These are phyloP conservation scores for Trichodelitschia bisporula DNA, from an alignment of 495 filamentous ascomycete genomes.

Conservation along the genomic window DNA sequence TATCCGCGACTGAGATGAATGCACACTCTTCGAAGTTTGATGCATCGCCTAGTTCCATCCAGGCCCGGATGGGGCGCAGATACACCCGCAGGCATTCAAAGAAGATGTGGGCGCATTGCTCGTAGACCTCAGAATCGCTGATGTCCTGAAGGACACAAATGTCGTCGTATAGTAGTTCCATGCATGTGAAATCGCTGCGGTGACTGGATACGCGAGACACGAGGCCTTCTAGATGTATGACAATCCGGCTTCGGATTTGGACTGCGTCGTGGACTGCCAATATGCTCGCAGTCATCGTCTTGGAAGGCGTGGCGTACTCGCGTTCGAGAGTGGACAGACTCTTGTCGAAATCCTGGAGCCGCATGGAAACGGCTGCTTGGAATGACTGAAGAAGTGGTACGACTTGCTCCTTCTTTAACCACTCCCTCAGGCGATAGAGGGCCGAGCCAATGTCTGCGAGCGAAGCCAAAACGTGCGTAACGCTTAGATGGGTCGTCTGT, in stretches of 20 bases:
- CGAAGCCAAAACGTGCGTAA: too few relatives aligned
- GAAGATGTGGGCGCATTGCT: constrained; percentile 40
- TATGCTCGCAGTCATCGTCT: constrained; percentile 24
- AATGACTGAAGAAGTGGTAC: constrained; percentile 30
- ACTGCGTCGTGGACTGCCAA: constrained; percentile 37
- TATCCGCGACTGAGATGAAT: constrained; percentile 38
- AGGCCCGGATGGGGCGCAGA: constrained; percentile 47
- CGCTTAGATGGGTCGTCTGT: too few relatives aligned
- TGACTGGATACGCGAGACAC: neutral
- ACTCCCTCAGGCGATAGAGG: constrained; percentile 24
- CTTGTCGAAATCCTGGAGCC: constrained; percentile 20
- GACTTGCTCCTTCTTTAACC: constrained; percentile 15
- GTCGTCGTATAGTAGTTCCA: constrained; percentile 51
- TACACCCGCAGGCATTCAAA: constrained; percentile 68
- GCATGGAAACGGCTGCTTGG: constrained; percentile 20
- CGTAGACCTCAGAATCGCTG: constrained; percentile 33
- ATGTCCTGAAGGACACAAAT: constrained; percentile 43
- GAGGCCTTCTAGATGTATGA: constrained; percentile 5
- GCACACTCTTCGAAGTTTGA: constrained; percentile 36
- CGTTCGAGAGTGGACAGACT: constrained; percentile 21
- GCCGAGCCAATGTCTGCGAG: constrained; percentile 22
- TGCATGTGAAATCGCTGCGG: constrained; percentile 25
- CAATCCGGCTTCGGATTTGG: constrained; percentile 14
- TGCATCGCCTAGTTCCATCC: constrained; percentile 67
- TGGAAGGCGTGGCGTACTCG: constrained; percentile 16